Conservation (phyloP, 202 grass and related monocot genomes). For the Carex arenaria region DNA sequence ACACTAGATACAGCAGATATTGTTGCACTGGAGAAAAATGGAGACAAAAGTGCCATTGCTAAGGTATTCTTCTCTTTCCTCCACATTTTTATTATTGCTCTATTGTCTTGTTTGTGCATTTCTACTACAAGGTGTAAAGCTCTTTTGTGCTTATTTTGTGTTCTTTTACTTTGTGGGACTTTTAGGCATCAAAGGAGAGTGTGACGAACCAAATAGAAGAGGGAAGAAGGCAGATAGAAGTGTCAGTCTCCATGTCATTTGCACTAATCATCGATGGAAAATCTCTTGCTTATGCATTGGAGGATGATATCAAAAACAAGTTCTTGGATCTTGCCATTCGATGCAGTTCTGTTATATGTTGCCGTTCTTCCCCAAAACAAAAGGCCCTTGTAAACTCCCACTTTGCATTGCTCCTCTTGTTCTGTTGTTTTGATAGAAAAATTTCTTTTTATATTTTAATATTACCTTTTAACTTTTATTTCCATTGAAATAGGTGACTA, state of each 20-base stretch:
- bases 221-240: constrained; percentile 51
- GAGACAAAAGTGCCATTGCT: constrained; percentile 61
- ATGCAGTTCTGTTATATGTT: constrained; percentile 93
- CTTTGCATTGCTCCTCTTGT: constrained; percentile 1
- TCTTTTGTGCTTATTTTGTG: not conserved
- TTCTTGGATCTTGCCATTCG: constrained; percentile 83
- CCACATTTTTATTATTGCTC: not conserved
- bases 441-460: not conserved
- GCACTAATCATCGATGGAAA: constrained; percentile 95
- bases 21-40: constrained; percentile 70
- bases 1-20: constrained; percentile 70
- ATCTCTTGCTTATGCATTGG: constrained; percentile 87
- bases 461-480: constrained; percentile 12
- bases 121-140: not conserved
- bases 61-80: constrained; percentile 39
- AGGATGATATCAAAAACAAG: constrained; percentile 72
- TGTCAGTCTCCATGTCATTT: constrained; percentile 45
- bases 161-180: constrained; percentile 30
- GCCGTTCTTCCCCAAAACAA: constrained; percentile 96
- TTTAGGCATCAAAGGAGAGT: constrained; percentile 76
- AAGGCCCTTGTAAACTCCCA: constrained; percentile 76
- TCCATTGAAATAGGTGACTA: constrained; percentile 56
- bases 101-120: not conserved
- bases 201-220: constrained; percentile 74
- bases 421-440: not conserved